Base-by-base conservation (phyloP, 768 basidiomycete genomes). In the Naematelia encephala region DNA sequence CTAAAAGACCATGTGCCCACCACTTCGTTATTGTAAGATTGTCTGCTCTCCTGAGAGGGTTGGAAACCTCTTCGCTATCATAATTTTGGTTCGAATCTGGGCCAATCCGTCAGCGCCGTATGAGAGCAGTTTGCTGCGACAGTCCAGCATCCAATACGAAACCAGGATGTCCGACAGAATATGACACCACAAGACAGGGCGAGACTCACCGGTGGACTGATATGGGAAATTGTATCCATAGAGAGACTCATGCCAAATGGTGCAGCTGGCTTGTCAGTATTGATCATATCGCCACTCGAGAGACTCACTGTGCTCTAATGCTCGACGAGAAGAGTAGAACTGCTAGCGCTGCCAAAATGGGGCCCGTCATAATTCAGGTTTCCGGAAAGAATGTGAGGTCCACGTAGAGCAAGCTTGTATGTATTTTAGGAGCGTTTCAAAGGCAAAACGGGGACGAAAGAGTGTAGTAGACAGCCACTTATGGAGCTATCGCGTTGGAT, bases 211-310 rank as follows among this genome's bases (percentile, higher is more conserved):
- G 25, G 42, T 61, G 8, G 58, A 49, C 52, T 69, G 65, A 25
- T 61, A 28, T 5, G 70, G 70, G 25, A 53, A 72, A 42, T 72
- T 72, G 34, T 59, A 29, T 14, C 70, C 70, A 46, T 69, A 72
- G 60, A 72, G 60, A 22, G 60, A 64, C 44, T 60, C 56, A 59
- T 68, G 54, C 63, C 63, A 70, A 13, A 67, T 49, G 21, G 66
- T 57, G 16, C 34, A 39, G 16, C 34, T 39, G 16, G 8, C n/a
- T n/a, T n/a, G n/a, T n/a, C n/a, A n/a, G n/a, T n/a, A n/a, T n/a
- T n/a, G n/a, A n/a, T n/a, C n/a, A n/a, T n/a, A n/a, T n/a, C n/a
- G n/a, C n/a, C n/a, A n/a, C n/a, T n/a, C n/a, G 34, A 16, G 34
- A 39, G 34, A 8, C 34, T 39, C 16, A 39, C 34, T 39, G 34